Base-by-base conservation (phyloP, 2,329 filamentous ascomycete species). In the Monilinia laxa region DNA sequence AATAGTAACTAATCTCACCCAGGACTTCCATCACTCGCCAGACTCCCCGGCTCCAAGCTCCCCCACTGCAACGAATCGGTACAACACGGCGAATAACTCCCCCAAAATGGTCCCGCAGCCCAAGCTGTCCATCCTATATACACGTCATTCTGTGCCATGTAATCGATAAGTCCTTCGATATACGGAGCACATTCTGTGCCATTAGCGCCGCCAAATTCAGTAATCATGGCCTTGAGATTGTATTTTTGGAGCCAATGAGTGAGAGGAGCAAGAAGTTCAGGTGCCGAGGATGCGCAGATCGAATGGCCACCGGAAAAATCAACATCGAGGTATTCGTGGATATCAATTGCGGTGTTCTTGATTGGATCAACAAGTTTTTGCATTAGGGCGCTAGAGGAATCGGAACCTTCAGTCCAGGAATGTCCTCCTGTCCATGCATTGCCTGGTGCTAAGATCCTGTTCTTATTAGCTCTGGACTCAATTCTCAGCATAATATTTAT, bases 111-210 rank as follows among this genome's bases (percentile, higher is more conserved):
- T 0, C 81, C 81, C 0, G 81, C 82, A 0, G 81, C 79, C 81
- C 81, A 83, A 4, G 81, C 81, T 0, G 81, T 82, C 81, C 81
- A 83, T 3, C 82, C 81, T 56, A 83, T 82, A 68, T 81, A 83
- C 70, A 79, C 79, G 1, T 78, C 74, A 68, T 83, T 81, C n/a
- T 76, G 67, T 35, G 78, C 75, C 78, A 84, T 81, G 71, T 82
- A 81, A 62, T 80, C 78, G 18, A 83, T 67, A 9, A 82, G 79
- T 40, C 78, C 76, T 16, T 74, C 73, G 6, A 83, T 76, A 73
- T 81, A 81, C 3, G 71, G 69, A 0, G 73, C 76, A 68, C 79
- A 80, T 56, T 76, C 77, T 0, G 80, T 81, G 49, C 80, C 79
- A 69, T 81, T 81, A 10, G 77, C 74, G 4, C 79, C 81, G 56